phyloP scores from a whole-genome alignment of 345 rosid genomes.

The Rubroshorea leprosula region DNA sequence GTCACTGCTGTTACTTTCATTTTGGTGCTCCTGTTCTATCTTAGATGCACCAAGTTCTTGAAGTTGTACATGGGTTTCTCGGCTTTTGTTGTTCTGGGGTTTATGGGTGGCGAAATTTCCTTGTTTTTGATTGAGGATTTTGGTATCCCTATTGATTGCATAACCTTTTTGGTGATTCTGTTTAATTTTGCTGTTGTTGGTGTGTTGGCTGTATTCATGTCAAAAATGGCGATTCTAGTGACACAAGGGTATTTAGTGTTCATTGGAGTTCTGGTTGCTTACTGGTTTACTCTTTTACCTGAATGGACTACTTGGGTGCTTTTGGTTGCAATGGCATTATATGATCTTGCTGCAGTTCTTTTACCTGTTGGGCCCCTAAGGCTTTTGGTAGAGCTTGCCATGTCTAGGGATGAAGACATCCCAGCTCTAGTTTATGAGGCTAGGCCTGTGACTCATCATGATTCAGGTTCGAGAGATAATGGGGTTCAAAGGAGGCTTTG shows the following conservation, averaged over 20 bases:
- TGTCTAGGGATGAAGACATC: constrained; percentile 93
- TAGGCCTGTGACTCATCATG: constrained; percentile 53
- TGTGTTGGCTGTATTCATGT: constrained; percentile 78
- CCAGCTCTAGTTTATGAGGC: constrained; percentile 94
- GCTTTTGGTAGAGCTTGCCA: constrained; percentile 88
- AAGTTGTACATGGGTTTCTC: constrained; percentile 80
- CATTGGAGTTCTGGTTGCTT: constrained; percentile 86
- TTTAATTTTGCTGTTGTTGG: constrained; percentile 81
- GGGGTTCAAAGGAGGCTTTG: constrained; percentile 58
- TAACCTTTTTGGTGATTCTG: constrained; percentile 54
- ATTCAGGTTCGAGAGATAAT: constrained; percentile 25
- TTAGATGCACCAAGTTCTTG: constrained; percentile 71
- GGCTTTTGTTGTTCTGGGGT: constrained; percentile 69
- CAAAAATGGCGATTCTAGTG: constrained; percentile 80
- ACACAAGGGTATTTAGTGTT: constrained; percentile 77
- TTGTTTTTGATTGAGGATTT: constrained; percentile 46
- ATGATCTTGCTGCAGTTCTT: constrained; percentile 90
- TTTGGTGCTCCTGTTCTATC: constrained; percentile 79
- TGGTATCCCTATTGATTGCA: constrained; percentile 53
- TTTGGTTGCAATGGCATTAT: constrained; percentile 75
- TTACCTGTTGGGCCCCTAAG: constrained; percentile 89
- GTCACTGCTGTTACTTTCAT: constrained; percentile 71
- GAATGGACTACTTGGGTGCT: constrained; percentile 96
- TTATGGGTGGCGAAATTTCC: constrained; percentile 73
- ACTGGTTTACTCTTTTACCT: constrained; percentile 83